Percentiles rank a stretch among this genome's conserved stretches.
These are phyloP conservation scores for Coemansia sp. DNA, from an alignment of 192 early-diverging fungal genomes.

Conservation along the genomic window DNA sequence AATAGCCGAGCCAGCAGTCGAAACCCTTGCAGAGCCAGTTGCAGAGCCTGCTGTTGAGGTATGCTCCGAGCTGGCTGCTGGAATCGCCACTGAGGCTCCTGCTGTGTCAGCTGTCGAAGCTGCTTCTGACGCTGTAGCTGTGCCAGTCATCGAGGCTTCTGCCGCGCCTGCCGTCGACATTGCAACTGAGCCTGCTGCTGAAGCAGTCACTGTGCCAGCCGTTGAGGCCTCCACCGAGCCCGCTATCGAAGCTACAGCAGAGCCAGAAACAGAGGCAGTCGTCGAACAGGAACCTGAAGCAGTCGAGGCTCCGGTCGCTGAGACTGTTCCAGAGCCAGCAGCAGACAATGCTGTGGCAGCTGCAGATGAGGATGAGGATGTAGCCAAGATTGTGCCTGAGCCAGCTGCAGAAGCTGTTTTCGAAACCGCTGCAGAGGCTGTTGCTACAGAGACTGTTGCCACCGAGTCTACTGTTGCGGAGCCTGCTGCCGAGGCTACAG, in stretches of 20 bases:
- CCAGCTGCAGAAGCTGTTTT: not conserved
- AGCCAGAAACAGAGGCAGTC: not conserved
- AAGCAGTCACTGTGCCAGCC: not conserved
- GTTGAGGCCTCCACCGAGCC: not conserved
- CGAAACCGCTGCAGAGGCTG: too few relatives aligned
- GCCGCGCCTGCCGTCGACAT: too few relatives aligned
- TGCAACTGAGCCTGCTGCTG: not conserved
- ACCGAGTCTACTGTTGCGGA: not conserved
- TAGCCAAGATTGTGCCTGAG: too few relatives aligned
- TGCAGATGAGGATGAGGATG: too few relatives aligned
- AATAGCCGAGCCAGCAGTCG: too few relatives aligned
- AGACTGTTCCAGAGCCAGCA: not conserved
- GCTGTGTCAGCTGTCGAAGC: too few relatives aligned
- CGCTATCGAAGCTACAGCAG: too few relatives aligned
- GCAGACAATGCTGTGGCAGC: not conserved
- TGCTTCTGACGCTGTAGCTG: constrained; percentile 4
- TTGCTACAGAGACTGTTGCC: not conserved
- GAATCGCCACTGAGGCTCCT: not conserved
- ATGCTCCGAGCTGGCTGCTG: too few relatives aligned
- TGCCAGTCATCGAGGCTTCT: not conserved
- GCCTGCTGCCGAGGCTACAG: not conserved
- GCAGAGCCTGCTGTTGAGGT: too few relatives aligned
- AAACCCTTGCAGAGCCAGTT: too few relatives aligned
- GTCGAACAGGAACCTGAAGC: not conserved
- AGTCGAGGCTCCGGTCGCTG: too few relatives aligned